phyloP scores from a whole-genome alignment of 2,329 filamentous ascomycete species.

The Ceratocystis diversiconidia region DNA sequence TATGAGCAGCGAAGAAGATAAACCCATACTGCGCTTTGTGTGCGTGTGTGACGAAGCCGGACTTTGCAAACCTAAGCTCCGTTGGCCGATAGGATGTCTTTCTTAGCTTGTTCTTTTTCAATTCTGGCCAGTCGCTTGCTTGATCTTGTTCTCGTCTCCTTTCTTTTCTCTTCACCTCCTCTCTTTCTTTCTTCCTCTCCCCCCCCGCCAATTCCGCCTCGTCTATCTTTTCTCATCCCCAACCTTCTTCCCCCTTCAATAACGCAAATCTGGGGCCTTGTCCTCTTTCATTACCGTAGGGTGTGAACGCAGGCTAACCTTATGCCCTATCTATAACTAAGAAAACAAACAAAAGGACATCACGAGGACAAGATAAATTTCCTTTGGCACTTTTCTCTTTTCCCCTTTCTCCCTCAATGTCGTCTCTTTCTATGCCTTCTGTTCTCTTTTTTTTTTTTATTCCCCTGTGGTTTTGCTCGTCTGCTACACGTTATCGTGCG shows the following conservation, averaged over 20 bases:
- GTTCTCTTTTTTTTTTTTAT: neutral
- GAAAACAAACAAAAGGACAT: neutral
- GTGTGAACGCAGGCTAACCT: neutral
- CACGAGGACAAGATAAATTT: constrained; percentile 5
- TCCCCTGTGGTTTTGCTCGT: neutral
- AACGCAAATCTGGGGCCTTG: neutral
- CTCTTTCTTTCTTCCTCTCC: neutral
- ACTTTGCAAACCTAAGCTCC: neutral
- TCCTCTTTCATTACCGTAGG: neutral
- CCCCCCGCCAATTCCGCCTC: neutral
- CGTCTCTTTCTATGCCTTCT: neutral
- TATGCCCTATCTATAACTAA: neutral
- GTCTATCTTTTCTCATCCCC: neutral
- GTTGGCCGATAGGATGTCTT: neutral
- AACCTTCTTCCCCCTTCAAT: neutral
- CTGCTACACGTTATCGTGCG: neutral
- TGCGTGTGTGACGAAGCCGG: neutral
- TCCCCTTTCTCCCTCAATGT: neutral
- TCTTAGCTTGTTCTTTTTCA: neutral
- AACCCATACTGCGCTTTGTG: neutral
- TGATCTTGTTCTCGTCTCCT: neutral
- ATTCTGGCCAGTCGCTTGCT: neutral
- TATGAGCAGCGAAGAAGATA: neutral
- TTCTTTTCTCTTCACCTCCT: neutral
- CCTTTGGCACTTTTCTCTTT: neutral